phyloP scores from a whole-genome alignment of 2,329 filamentous ascomycete species.

The Colletotrichum spaethianum region DNA sequence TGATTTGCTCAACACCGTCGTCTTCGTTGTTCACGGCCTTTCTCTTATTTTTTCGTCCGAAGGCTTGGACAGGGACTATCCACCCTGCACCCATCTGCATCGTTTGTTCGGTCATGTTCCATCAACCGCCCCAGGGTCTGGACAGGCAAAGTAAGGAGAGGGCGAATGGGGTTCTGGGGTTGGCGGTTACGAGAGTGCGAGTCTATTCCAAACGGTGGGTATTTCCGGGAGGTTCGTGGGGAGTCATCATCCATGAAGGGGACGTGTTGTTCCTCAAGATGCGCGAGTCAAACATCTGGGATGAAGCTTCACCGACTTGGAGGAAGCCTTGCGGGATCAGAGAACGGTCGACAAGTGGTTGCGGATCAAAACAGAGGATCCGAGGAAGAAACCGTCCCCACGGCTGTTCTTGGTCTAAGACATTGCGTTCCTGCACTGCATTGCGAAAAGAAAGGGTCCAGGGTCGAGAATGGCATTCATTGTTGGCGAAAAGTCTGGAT shows the following conservation, averaged over 20 bases:
- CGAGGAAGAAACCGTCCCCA: not conserved
- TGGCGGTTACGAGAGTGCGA: not conserved
- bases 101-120: constrained; percentile 29
- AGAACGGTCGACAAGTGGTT: not conserved
- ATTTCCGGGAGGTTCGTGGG: constrained; percentile 1
- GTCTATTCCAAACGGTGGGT: not conserved
- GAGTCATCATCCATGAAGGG: not conserved
- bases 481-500: not conserved
- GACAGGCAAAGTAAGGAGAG: not conserved
- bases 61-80: constrained; percentile 9
- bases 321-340: not conserved
- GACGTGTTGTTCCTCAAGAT: not conserved
- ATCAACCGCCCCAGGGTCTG: not conserved
- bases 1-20: not conserved
- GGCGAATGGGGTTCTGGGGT: not conserved
- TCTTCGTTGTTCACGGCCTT: constrained; percentile 4
- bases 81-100: not conserved
- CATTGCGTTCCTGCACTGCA: constrained; percentile 20
- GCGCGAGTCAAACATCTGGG: constrained; percentile 15
- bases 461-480: constrained; percentile 20
- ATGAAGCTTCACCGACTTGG: constrained; percentile 17
- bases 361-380: constrained; percentile 8
- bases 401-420: constrained; percentile 18
- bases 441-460: constrained; percentile 16
- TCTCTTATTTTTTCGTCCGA: constrained; percentile 25